Conservation (phyloP, 108 stramenopile genomes). For the Aurantiochytrium sp. region DNA sequence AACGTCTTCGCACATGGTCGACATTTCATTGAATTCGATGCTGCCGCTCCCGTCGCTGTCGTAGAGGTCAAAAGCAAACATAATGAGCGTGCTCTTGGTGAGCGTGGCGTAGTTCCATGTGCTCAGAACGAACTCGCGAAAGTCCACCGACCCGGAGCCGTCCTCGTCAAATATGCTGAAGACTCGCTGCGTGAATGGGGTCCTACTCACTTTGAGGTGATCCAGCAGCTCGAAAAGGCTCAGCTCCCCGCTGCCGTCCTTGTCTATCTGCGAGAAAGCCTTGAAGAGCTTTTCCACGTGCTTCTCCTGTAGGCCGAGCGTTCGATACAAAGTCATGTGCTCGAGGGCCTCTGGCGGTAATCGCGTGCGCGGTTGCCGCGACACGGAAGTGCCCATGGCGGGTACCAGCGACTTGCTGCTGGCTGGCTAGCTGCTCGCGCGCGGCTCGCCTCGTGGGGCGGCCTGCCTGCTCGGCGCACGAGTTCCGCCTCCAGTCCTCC, state of each 20-base stretch:
- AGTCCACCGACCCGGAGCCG: conserved; percentile 47
- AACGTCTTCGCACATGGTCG: conserved; percentile 51
- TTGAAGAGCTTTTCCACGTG: neutral
- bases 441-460: too few species aligned
- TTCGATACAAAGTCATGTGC: neutral
- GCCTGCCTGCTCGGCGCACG: too few species aligned
- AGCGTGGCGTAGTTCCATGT: conserved; percentile 61
- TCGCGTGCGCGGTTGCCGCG: neutral
- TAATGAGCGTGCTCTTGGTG: conserved; percentile 45
- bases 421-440: too few species aligned
- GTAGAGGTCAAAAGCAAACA: conserved; percentile 61
- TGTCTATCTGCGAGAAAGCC: neutral
- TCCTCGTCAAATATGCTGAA: conserved; percentile 40
- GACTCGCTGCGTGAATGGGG: neutral
- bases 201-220: neutral
- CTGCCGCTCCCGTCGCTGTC: conserved; percentile 52
- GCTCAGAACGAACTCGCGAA: conserved; percentile 56
- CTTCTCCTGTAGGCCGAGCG: neutral
- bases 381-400: neutral
- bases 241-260: neutral
- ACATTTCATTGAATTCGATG: conserved; percentile 44
- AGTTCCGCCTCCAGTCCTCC: too few species aligned
- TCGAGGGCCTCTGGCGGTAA: neutral
- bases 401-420: neutral
- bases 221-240: conserved; percentile 6